Conservation (phyloP, 371 early-diverging fungal genomes). For the Furculomyces boomerangus region DNA sequence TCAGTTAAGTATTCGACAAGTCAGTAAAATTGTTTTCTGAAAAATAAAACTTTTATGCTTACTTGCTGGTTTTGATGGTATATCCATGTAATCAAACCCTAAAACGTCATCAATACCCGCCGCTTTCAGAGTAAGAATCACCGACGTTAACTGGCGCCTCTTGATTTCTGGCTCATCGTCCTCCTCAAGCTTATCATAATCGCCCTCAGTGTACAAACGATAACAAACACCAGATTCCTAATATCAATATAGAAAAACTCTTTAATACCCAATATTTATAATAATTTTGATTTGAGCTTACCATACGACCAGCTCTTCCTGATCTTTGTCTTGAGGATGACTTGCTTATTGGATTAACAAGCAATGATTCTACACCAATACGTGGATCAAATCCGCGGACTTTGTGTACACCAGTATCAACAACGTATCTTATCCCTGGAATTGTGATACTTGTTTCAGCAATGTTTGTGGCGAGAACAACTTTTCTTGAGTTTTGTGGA, state of each 20-base stretch:
- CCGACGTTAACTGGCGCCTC: constrained; percentile 75
- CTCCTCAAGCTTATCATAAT: constrained; percentile 59
- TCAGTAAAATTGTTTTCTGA: not conserved
- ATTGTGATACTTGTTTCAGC: constrained; percentile 99
- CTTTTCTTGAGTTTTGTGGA: constrained; percentile 76
- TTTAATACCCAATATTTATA: not conserved
- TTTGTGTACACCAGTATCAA: constrained; percentile 92
- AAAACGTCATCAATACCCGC: constrained; percentile 75
- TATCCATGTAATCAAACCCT: constrained; percentile 89
- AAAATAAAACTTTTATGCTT: constrained; percentile 8
- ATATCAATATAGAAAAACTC: not conserved
- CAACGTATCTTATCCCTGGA: constrained; percentile 89
- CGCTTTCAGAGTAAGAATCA: constrained; percentile 72
- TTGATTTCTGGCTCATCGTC: constrained; percentile 89
- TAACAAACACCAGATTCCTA: constrained; percentile 57
- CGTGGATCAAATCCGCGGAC: constrained; percentile 76
- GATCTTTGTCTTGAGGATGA: constrained; percentile 89
- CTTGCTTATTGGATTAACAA: constrained; percentile 77
- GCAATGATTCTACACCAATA: constrained; percentile 57
- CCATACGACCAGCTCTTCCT: constrained; percentile 75
- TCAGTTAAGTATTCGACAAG: not conserved
- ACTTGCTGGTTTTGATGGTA: constrained; percentile 55
- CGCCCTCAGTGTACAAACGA: constrained; percentile 82
- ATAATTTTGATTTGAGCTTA: not conserved
- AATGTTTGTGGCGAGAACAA: constrained; percentile 97